These are phyloP conservation scores for Cystobasidium pallidum DNA, from an alignment of 1,284 basidiomycete genomes.

Conservation along the genomic window DNA sequence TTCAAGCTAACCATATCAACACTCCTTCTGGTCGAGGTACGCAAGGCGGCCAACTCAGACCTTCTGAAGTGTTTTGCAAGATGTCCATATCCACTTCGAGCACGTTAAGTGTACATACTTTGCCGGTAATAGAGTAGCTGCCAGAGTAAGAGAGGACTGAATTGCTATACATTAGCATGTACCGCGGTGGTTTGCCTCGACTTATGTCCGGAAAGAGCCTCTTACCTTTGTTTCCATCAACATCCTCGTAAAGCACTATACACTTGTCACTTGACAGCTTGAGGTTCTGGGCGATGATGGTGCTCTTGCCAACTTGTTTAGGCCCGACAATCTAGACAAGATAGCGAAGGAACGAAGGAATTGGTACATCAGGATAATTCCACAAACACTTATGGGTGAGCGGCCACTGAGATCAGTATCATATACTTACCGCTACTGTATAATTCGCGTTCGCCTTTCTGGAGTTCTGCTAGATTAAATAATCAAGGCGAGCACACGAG, in stretches of 20 bases:
- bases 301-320: constrained; percentile 54
- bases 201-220: too few relatives aligned
- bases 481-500: not conserved
- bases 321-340: constrained; percentile 50
- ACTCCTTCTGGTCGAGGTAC: constrained; percentile 52
- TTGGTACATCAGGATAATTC: not conserved
- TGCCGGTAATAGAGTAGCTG: constrained; percentile 46
- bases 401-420: not conserved
- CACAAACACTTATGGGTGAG: too few relatives aligned
- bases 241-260: constrained; percentile 43
- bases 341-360: constrained; percentile 42
- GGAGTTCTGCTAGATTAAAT: not conserved
- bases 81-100: constrained; percentile 53
- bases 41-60: constrained; percentile 51
- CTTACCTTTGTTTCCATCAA: constrained; percentile 48
- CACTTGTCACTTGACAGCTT: constrained; percentile 41
- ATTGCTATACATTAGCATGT: constrained; percentile 31
- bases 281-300: constrained; percentile 52
- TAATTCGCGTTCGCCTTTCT: constrained; percentile 40
- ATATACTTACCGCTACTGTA: constrained; percentile 38
- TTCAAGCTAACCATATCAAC: constrained; percentile 52
- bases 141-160: constrained; percentile 50
- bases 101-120: constrained; percentile 49
- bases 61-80: constrained; percentile 47
- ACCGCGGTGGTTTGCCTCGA: not conserved